These are phyloP conservation scores for Aspergillus mulundensis DNA, from an alignment of 495 filamentous ascomycete genomes.

Conservation along the genomic window DNA sequence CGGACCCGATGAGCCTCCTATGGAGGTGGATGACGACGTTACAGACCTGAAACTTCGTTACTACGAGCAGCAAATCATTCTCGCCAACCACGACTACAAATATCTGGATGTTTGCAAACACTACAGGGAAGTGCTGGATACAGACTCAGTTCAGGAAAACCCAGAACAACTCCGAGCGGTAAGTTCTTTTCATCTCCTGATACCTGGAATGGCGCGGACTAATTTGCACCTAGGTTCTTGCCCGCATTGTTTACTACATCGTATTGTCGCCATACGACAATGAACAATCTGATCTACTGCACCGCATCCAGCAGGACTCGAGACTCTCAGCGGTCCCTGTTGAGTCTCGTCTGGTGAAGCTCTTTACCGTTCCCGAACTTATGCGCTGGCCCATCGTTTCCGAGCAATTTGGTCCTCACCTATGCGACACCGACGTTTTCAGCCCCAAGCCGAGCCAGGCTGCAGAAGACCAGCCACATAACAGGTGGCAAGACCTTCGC, in stretches of 20 bases:
- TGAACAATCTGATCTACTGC: constrained; percentile 94
- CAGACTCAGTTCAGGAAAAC: constrained; percentile 87
- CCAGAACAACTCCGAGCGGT: constrained; percentile 78
- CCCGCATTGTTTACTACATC: constrained; percentile 94
- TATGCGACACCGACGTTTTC: constrained; percentile 92
- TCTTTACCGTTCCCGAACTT: constrained; percentile 91
- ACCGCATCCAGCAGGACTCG: constrained; percentile 71
- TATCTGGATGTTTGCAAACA: constrained; percentile 97
- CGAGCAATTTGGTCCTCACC: constrained; percentile 77
- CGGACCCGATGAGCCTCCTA: constrained; percentile 64
- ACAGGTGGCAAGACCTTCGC: constrained; percentile 87
- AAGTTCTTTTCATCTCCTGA: constrained; percentile 30
- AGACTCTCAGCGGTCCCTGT: constrained; percentile 64
- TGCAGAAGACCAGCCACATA: constrained; percentile 68
- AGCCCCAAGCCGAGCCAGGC: constrained; percentile 51
- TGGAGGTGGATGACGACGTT: constrained; percentile 80
- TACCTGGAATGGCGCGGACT: not conserved
- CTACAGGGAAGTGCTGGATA: constrained; percentile 93
- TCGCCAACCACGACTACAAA: constrained; percentile 94
- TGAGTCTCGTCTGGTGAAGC: constrained; percentile 78
- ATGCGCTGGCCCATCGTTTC: constrained; percentile 97
- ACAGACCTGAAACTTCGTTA: constrained; percentile 94
- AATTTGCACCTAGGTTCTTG: constrained; percentile 56
- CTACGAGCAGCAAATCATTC: constrained; percentile 91
- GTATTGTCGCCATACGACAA: constrained; percentile 97